Conservation (phyloP, 441 rosid genomes). For the Jatropha multifida region DNA sequence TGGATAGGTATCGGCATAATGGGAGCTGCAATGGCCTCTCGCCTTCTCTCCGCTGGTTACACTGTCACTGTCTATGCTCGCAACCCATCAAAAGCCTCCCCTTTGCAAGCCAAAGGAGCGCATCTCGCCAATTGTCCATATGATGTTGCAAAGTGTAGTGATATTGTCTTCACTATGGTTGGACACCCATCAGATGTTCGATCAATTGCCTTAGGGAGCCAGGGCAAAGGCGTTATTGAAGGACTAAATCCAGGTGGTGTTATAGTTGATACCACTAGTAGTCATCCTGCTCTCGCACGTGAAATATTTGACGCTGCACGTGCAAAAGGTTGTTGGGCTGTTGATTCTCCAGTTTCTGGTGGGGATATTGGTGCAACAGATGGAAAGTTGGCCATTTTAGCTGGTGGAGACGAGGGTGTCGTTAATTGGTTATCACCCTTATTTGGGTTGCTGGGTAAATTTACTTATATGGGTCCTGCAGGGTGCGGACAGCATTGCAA, state of each 20-base stretch:
- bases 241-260: conserved; percentile 59
- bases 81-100: conserved; percentile 46
- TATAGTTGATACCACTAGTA: conserved; percentile 64
- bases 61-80: conserved; percentile 65
- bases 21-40: conserved; percentile 85
- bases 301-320: conserved; percentile 54
- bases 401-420: conserved; percentile 57
- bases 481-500: conserved; percentile 83
- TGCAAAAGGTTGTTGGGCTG: conserved; percentile 49
- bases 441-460: conserved; percentile 55
- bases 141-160: conserved; percentile 46
- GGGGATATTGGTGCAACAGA: conserved; percentile 75
- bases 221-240: conserved; percentile 56
- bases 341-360: conserved; percentile 79
- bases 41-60: conserved; percentile 72
- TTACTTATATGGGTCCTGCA: conserved; percentile 65
- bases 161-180: conserved; percentile 72
- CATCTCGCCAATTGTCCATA: conserved; percentile 41
- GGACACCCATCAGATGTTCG: conserved; percentile 78
- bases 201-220: conserved; percentile 49
- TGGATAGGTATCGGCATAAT: conserved; percentile 88
- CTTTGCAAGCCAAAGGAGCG: conserved; percentile 65
- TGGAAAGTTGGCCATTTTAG: conserved; percentile 59
- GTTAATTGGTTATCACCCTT: conserved; percentile 64
- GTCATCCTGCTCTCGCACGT: conserved; percentile 63